phyloP scores from a whole-genome alignment of 768 basidiomycete species.

The Coprinopsis marcescibilis region DNA sequence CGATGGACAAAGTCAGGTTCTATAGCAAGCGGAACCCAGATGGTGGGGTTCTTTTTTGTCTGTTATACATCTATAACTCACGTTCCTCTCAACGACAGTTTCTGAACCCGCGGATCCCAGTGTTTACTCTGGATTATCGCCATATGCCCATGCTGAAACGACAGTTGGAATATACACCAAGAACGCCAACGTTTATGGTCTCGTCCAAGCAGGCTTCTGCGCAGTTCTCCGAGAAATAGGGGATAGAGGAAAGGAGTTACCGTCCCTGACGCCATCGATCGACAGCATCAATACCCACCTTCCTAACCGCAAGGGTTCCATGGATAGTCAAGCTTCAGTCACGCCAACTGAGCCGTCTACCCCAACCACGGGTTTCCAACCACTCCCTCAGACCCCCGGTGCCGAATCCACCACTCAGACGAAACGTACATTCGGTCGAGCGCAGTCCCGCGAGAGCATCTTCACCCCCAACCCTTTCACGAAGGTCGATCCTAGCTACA shows the following conservation, averaged over 20 bases:
- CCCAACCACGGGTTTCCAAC: neutral
- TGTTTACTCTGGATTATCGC: conserved; percentile 62
- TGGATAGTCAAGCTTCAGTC: too few species aligned
- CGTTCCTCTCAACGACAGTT: conserved; percentile 25
- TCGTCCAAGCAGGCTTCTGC: conserved; percentile 68
- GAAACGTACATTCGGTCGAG: neutral
- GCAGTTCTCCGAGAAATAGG: conserved; percentile 27
- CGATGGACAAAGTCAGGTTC: conserved; percentile 64
- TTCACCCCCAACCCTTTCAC: conserved; percentile 1
- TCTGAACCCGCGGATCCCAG: conserved; percentile 41
- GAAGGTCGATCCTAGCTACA: neutral
- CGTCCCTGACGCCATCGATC: neutral
- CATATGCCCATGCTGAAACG: conserved; percentile 62
- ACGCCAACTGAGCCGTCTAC: neutral
- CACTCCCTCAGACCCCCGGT: neutral
- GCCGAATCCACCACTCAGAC: too few species aligned
- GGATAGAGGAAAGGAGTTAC: neutral
- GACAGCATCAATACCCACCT: neutral
- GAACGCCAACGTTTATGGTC: conserved; percentile 46
- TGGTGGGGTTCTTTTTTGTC: conserved; percentile 31
- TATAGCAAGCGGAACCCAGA: conserved; percentile 62
- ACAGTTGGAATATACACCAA: conserved; percentile 66
- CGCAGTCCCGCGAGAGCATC: neutral
- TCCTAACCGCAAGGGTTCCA: neutral
- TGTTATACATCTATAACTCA: neutral